Evolutionary conservation across 2,329 filamentous ascomycete genomes (phyloP), one percentile per base, ranked within the genome.

Genomic region (Clarireedia homoeocarpa): DNA sequence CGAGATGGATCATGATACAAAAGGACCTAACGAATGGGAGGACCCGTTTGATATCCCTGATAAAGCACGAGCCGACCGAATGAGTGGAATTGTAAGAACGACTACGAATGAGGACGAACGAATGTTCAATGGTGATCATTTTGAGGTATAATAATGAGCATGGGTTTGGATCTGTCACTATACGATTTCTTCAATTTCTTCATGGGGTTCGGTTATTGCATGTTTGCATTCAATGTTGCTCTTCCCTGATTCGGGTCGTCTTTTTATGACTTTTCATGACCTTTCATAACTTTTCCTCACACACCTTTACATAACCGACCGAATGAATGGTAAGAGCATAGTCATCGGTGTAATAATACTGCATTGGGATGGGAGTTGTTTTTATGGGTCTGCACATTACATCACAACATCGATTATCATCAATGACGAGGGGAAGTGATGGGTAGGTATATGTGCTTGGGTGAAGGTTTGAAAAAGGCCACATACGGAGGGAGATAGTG

Each of bases 71-170:
- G 57, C 64, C 39, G 83, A 83, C 65, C 76, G 81, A 51, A 85
- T 85, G 82, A 85, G 82, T 66, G 83, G 83, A 46, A 78, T 84
- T 60, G 75, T 82, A 51, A 80, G 77, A 67, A 80, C 77, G 47
- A 74, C 74, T 53, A 75, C 74, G 56, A 75, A 81, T 62, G 84
- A 86, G 53, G 68, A 70, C 55, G 84, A 66, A 76, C 82, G 60
- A 53, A 82, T 84, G 75, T 81, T 87, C 64, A 80, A 78, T 61
- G 76, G 76, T 56, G 76, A 78, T 49, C 78, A 84, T 57, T 86
- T 87, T 70, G 82, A 87, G 68, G 76, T 82, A 71, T 85, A 75
- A 78, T 64, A 64, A 23, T 42, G 39, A 20, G 39, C 20, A 42
- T 20, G 20, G 39, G 39, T 42, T 20, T n/a, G 39, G 39, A 42